phyloP scores from a whole-genome alignment of 1,139 yeast species.

The Yamadazyma atlantica region DNA sequence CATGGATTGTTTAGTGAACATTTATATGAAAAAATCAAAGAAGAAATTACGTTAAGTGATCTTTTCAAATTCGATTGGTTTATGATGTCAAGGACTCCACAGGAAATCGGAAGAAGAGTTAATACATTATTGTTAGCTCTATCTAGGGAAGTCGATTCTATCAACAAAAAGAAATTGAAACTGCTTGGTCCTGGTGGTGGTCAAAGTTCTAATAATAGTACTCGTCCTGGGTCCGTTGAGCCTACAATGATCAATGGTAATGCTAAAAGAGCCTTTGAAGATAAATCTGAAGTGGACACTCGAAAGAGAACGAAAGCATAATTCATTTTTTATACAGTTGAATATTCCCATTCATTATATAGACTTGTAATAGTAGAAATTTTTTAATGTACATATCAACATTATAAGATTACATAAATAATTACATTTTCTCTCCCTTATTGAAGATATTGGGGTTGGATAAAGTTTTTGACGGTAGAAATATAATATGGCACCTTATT shows the following conservation, averaged over 20 bases:
- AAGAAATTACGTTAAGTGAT: slow-evolving; percentile 70
- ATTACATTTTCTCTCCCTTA: neutral
- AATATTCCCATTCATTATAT: slow-evolving; percentile 3
- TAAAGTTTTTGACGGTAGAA: slow-evolving; percentile 60
- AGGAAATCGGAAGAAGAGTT: slow-evolving; percentile 80
- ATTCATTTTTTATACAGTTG: neutral
- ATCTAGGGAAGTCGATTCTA: slow-evolving; percentile 70
- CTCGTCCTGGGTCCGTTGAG: slow-evolving; percentile 37
- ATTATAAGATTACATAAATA: neutral
- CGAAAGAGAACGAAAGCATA: slow-evolving; percentile 4
- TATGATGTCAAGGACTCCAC: slow-evolving; percentile 78
- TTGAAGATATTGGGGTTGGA: slow-evolving; percentile 28
- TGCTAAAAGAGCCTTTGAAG: slow-evolving; percentile 9
- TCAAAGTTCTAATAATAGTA: slow-evolving; percentile 25
- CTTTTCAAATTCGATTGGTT: slow-evolving; percentile 89
- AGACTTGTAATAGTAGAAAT: slow-evolving; percentile 7
- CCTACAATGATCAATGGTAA: slow-evolving; percentile 19
- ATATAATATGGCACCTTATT: slow-evolving; percentile 79
- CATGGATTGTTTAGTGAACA: slow-evolving; percentile 73
- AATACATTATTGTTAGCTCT: slow-evolving; percentile 76
- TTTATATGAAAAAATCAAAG: slow-evolving; percentile 73
- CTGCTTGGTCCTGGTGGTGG: slow-evolving; percentile 14
- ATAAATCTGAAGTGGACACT: slow-evolving; percentile 2
- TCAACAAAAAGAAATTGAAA: slow-evolving; percentile 34
- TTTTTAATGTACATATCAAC: slow-evolving; percentile 3